phyloP scores from a whole-genome alignment of 139 green algal species.

The Volvox africanus region DNA sequence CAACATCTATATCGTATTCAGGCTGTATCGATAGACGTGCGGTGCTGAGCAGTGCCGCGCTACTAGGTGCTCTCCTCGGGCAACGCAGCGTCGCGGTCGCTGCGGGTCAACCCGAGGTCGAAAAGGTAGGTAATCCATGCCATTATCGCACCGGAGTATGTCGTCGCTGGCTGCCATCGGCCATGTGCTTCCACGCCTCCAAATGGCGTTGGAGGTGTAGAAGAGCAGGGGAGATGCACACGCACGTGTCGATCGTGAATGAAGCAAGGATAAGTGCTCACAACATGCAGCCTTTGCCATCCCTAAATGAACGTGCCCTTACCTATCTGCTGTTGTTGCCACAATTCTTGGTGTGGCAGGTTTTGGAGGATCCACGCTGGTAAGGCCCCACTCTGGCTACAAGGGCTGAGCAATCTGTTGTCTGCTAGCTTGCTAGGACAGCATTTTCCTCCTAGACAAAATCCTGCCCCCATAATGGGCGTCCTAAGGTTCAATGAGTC shows the following conservation, averaged over 20 bases:
- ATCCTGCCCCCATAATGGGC: neutral
- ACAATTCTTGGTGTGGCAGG: conserved; percentile 50
- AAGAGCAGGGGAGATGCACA: neutral
- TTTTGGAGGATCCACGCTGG: conserved; percentile 80
- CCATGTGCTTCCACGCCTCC: neutral
- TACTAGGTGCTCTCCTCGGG: conserved; percentile 27
- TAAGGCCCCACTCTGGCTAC: neutral
- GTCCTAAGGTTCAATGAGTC: neutral
- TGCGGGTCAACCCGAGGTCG: conserved; percentile 49
- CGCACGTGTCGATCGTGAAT: neutral
- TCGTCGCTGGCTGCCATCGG: neutral
- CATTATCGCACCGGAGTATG: neutral
- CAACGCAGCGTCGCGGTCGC: conserved; percentile 44
- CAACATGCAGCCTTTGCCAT: neutral
- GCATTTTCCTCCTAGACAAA: neutral
- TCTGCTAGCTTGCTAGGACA: neutral
- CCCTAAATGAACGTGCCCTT: neutral
- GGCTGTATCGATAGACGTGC: neutral
- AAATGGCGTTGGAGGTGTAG: neutral
- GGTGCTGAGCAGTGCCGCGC: neutral
- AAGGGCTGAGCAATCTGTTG: neutral
- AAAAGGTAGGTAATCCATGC: conserved; percentile 39
- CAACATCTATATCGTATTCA: neutral
- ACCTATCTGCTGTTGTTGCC: neutral
- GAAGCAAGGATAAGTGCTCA: neutral